These are phyloP conservation scores for Globisporangium heterothallicum DNA, from an alignment of 352 stramenopile species.

Conservation along the genomic window DNA sequence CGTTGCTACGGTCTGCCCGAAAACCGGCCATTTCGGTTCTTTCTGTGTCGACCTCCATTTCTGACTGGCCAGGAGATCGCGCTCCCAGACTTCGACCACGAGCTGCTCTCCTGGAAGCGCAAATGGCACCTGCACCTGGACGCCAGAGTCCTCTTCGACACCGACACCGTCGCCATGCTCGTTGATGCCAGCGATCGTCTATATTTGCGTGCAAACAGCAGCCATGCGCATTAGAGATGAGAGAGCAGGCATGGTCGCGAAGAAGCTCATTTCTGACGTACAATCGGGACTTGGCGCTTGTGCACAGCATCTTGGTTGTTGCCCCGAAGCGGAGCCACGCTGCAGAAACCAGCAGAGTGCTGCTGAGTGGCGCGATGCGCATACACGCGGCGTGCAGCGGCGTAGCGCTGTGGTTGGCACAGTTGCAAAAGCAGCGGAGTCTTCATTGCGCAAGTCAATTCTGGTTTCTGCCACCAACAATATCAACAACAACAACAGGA, in stretches of 20 bases:
- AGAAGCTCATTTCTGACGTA: neutral
- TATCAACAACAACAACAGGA: no score
- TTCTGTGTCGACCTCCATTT: constrained; percentile 13
- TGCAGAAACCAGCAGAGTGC: neutral
- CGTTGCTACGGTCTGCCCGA: constrained; percentile 28
- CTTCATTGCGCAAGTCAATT: no score
- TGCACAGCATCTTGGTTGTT: constrained; percentile 1
- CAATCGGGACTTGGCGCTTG: constrained; percentile 14
- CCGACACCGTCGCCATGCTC: constrained; percentile 49
- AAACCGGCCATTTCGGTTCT: constrained; percentile 27
- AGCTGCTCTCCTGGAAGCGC: constrained; percentile 44
- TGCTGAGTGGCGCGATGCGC: no score
- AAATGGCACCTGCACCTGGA: constrained; percentile 47
- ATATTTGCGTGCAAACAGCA: neutral
- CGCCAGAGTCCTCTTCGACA: constrained; percentile 5
- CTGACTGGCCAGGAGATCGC: constrained; percentile 28
- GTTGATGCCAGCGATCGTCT: constrained; percentile 34
- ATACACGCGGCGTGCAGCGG: no score
- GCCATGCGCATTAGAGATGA: neutral
- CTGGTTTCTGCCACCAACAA: no score
- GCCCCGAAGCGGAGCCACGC: neutral
- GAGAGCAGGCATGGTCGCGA: no score
- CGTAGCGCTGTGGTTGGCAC: no score
- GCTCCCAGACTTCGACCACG: constrained; percentile 42
- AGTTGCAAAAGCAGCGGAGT: no score